phyloP scores from a whole-genome alignment of 2,329 filamentous ascomycete species.

The Penicillium capsulatum region DNA sequence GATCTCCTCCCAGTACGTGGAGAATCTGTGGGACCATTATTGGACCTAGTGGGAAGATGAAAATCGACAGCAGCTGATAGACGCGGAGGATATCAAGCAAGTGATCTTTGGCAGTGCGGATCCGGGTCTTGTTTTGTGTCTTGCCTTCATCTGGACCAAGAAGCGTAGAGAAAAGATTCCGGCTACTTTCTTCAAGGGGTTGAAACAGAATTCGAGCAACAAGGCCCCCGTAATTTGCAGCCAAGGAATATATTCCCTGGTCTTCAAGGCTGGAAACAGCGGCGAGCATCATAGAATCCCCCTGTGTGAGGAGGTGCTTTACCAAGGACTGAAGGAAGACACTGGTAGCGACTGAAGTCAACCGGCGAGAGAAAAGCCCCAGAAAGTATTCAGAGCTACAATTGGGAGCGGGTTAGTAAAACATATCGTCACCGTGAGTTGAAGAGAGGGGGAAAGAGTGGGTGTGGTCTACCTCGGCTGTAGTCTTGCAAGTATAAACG shows the following conservation, averaged over 20 bases:
- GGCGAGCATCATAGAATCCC: conserved; percentile 84
- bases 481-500: conserved; percentile 55
- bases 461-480: conserved; percentile 42
- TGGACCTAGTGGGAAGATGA: conserved; percentile 68
- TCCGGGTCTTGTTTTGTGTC: conserved; percentile 14
- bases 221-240: conserved; percentile 89
- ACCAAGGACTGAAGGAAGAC: conserved; percentile 83
- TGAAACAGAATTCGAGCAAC: conserved; percentile 87
- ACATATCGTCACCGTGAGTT: too few species aligned
- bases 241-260: conserved; percentile 88
- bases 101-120: conserved; percentile 31
- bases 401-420: conserved; percentile 17
- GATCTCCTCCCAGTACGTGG: conserved; percentile 67
- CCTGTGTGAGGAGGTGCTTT: conserved; percentile 91
- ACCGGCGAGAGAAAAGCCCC: conserved; percentile 63
- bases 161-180: conserved; percentile 81
- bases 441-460: too few species aligned
- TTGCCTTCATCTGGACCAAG: conserved; percentile 47
- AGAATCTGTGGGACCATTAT: conserved; percentile 69
- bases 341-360: conserved; percentile 70
- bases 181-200: conserved; percentile 88
- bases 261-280: conserved; percentile 70
- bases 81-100: conserved; percentile 56
- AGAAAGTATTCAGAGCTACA: conserved; percentile 47
- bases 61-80: conserved; percentile 69